These are phyloP conservation scores for Aspergillus vadensis DNA, from an alignment of 2,329 filamentous ascomycete species.

Conservation along the genomic window DNA sequence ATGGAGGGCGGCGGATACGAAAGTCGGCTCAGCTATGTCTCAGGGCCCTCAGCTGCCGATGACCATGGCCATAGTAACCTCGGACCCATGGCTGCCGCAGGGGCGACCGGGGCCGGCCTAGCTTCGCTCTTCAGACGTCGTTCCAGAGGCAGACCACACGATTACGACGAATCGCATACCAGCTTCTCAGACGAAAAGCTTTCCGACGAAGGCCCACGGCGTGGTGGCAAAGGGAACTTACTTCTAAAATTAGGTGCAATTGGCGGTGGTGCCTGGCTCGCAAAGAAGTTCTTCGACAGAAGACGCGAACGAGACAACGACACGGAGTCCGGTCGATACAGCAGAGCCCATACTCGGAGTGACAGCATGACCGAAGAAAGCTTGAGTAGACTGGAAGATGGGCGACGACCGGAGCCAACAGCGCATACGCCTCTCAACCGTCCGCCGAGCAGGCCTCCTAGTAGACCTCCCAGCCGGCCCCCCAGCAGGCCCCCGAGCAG, in stretches of 20 bases:
- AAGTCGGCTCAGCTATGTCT: constrained; percentile 60
- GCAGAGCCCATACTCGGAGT: constrained; percentile 53
- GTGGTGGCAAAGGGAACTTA: constrained; percentile 62
- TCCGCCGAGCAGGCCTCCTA: constrained; percentile 36
- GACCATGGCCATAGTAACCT: constrained; percentile 48
- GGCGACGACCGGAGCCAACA: constrained; percentile 52
- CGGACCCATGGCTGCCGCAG: constrained; percentile 55
- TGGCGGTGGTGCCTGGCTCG: constrained; percentile 64
- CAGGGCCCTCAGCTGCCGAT: constrained; percentile 52
- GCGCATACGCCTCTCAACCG: constrained; percentile 36
- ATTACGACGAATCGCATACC: constrained; percentile 51
- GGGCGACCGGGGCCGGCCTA: constrained; percentile 60
- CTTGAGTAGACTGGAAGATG: constrained; percentile 53
- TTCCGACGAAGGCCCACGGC: constrained; percentile 52
- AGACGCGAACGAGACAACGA: constrained; percentile 57
- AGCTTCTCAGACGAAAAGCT: constrained; percentile 69
- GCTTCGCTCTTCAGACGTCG: constrained; percentile 52
- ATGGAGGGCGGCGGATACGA: constrained; percentile 56
- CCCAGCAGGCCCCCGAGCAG: constrained; percentile 30
- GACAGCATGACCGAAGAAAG: constrained; percentile 45
- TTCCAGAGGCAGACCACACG: constrained; percentile 47
- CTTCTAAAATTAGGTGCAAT: constrained; percentile 63
- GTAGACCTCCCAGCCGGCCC: constrained; percentile 36
- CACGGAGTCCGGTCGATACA: constrained; percentile 56
- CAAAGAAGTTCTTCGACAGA: constrained; percentile 60